Base-by-base conservation (phyloP, 306 rosid species). In the Quercus mongolica region DNA sequence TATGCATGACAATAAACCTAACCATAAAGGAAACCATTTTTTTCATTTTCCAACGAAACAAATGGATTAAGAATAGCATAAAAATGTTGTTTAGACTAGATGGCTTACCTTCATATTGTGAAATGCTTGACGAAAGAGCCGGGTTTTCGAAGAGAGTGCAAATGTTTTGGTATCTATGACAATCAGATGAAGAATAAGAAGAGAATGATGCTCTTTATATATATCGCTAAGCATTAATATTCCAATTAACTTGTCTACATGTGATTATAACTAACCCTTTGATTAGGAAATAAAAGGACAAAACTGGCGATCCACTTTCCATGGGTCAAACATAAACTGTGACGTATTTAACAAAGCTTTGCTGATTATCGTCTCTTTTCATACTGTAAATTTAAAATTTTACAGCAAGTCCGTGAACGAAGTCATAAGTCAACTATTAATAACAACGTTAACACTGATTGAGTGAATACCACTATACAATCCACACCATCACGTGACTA, bases 261-360 rank as follows among this genome's bases (percentile, higher is more conserved):
- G 67, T 61, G 67, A 12, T 21, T 41, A 13, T 4, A 12, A 59
- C 15, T 3, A 21, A 13, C 13, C 46, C 3, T 26, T 26, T 35
- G 20, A 38, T 71, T 35, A 17, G 54, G 41, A 11, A 25, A 51
- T 2, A 26, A 30, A 26, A 19, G 56, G 19, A 31, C 21, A 5
- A 33, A 19, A 74, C 38, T 12, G 67, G 59, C 13, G 84, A 80
- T 80, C 84, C 87, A 72, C 82, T 41, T 30, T 73, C 67, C 51
- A 4, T 8, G 71, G 82, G 72, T 71, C 57, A 79, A 63, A 33
- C 55, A 33, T 61, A 41, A 9, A 28, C 6, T 51, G 57, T 17
- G 25, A 41, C 46, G 11, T 25, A 12, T 23, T 59, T 23, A 0
- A 11, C 13, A 23, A 11, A 49, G 17, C 54, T 49, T 49, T 0